phyloP scores from a whole-genome alignment of 805 yeast species.

The Candida boleticola region DNA sequence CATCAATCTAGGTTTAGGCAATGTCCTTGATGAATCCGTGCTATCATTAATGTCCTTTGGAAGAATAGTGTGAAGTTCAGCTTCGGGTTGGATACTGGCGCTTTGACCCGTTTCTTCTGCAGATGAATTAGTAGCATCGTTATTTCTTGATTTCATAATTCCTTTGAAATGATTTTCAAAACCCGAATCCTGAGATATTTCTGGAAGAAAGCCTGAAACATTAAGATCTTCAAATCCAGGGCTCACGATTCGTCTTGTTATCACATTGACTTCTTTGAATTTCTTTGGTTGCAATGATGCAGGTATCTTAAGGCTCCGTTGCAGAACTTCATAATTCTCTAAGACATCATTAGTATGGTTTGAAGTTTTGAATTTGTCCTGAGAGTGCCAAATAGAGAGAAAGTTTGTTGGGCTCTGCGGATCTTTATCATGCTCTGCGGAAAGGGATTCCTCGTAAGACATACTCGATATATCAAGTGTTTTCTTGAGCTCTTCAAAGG shows the following conservation, averaged over 20 bases:
- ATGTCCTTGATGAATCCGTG: background rate
- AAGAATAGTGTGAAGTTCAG: background rate
- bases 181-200: constrained; percentile 47
- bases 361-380: constrained; percentile 20
- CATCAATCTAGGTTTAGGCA: background rate
- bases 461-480: constrained; percentile 16
- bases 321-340: constrained; percentile 1
- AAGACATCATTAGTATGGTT: background rate
- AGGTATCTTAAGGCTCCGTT: constrained; percentile 18
- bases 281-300: constrained; percentile 24
- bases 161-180: constrained; percentile 42
- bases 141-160: background rate
- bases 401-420: constrained; percentile 20
- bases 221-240: constrained; percentile 42
- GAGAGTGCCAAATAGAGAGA: constrained; percentile 44
- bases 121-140: background rate
- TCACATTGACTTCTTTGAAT: constrained; percentile 41
- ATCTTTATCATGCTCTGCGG: constrained; percentile 41
- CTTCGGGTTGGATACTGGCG: too few relatives aligned
- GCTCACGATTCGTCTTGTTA: constrained; percentile 41
- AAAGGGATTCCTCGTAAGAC: constrained; percentile 37
- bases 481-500: constrained; percentile 40
- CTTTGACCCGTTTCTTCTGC: too few relatives aligned
- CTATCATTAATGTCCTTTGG: background rate
- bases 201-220: constrained; percentile 44